These are phyloP conservation scores for Fusarium brevicatenulatum DNA, from an alignment of 2,329 filamentous ascomycete species.

Conservation along the genomic window DNA sequence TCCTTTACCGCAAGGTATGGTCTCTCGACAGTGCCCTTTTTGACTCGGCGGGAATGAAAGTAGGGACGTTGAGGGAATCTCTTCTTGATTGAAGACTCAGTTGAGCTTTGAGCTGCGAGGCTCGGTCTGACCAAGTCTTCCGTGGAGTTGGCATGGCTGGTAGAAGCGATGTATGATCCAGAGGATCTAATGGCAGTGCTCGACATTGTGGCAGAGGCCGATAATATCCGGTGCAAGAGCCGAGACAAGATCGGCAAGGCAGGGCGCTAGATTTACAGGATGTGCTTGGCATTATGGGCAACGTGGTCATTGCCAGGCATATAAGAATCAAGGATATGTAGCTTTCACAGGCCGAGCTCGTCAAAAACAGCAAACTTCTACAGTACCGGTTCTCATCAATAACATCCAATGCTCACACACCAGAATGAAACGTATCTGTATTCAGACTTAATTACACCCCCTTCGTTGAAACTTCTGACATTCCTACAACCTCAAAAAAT, in stretches of 20 bases:
- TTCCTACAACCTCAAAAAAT: neutral
- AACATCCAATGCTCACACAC: rapidly evolving
- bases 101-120: neutral
- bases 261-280: neutral
- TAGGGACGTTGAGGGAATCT: neutral
- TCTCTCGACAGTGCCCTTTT: neutral
- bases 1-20: neutral
- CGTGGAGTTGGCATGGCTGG: neutral
- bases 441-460: neutral
- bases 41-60: neutral
- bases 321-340: neutral
- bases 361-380: neutral
- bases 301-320: neutral
- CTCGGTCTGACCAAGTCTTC: neutral
- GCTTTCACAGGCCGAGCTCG: rapidly evolving
- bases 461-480: neutral
- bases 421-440: too few relatives aligned
- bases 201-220: neutral
- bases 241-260: too few relatives aligned
- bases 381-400: too few relatives aligned
- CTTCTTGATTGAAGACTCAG: neutral
- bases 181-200: neutral
- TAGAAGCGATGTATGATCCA: neutral
- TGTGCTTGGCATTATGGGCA: neutral
- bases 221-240: rapidly evolving